phyloP scores from a whole-genome alignment of 225 moss, liverwort and hornwort species.

The Ulota crispa region DNA sequence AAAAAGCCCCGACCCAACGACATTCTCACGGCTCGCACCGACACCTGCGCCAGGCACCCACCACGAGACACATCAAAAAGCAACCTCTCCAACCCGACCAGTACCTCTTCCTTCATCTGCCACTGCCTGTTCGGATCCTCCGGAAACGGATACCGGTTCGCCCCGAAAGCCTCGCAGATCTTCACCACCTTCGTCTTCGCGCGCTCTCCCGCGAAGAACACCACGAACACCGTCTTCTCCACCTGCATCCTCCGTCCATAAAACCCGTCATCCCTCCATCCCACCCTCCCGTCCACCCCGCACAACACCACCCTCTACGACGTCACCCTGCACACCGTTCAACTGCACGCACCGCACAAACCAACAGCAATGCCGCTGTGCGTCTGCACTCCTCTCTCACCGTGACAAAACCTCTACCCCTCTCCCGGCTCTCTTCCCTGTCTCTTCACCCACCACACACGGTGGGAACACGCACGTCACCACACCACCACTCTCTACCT shows the following conservation, averaged over 20 bases:
- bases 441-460: background rate
- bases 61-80: background rate
- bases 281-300: background rate
- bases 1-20: background rate
- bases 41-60: background rate
- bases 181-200: conserved; percentile 93
- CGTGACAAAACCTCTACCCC: background rate
- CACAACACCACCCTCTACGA: background rate
- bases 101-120: conserved; percentile 83
- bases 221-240: conserved; percentile 91
- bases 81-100: background rate
- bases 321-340: background rate
- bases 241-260: conserved; percentile 38
- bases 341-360: background rate
- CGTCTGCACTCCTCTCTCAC: too few relatives aligned
- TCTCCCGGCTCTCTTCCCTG: background rate
- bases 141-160: conserved; percentile 96
- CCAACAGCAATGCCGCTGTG: background rate
- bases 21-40: too few relatives aligned
- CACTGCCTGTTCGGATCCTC: conserved; percentile 77
- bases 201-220: conserved; percentile 91
- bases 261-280: background rate
- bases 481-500: background rate
- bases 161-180: conserved; percentile 95
- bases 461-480: background rate